These are phyloP conservation scores for Styphnolobium japonicum DNA, from an alignment of 306 rosid species.

Conservation along the genomic window DNA sequence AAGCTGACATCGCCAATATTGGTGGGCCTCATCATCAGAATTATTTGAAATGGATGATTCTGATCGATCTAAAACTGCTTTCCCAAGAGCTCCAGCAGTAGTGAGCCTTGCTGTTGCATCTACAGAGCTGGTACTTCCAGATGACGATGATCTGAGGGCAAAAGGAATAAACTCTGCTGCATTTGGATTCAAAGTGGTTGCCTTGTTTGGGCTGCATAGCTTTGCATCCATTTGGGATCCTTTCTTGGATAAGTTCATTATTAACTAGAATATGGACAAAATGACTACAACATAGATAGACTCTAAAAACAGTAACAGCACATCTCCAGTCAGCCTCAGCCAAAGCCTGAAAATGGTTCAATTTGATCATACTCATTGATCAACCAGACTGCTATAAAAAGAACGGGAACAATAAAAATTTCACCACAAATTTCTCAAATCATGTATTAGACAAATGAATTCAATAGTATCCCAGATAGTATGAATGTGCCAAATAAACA, in stretches of 20 bases:
- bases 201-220: constrained; percentile 49
- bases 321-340: constrained; percentile 48
- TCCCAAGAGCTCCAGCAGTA: constrained; percentile 53
- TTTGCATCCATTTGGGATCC: constrained; percentile 47
- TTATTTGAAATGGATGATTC: constrained; percentile 66
- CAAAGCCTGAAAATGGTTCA: constrained; percentile 58
- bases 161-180: constrained; percentile 81
- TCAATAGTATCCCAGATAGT: background rate
- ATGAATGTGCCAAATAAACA: background rate
- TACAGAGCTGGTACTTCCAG: constrained; percentile 51
- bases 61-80: constrained; percentile 68
- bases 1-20: constrained; percentile 76
- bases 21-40: constrained; percentile 80
- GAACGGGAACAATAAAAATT: background rate
- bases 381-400: constrained; percentile 9
- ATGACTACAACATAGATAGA: background rate
- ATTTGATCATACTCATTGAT: background rate
- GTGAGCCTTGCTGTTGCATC: constrained; percentile 40
- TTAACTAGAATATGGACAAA: constrained; percentile 36
- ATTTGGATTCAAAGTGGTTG: constrained; percentile 67
- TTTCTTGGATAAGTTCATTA: constrained; percentile 76
- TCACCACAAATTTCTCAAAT: background rate
- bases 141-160: constrained; percentile 57
- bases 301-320: background rate
- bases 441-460: background rate